Evolutionary conservation across 495 filamentous ascomycete species (phyloP).

Genomic region (Cercophora sp.): DNA sequence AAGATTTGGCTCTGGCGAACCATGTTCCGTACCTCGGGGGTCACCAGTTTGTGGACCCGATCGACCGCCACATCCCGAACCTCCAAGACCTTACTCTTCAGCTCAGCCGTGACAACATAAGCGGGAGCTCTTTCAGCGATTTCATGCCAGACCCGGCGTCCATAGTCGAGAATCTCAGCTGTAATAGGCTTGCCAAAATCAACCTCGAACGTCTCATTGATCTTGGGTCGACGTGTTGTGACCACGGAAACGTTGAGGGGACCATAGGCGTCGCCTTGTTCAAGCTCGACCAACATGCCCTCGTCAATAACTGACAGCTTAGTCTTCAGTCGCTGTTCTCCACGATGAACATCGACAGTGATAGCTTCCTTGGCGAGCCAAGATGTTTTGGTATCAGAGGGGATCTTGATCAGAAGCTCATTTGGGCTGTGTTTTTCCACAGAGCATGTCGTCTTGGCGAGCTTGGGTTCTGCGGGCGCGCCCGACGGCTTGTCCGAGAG

Average conservation of each 20-base stretch:
- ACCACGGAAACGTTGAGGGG: conserved; percentile 41
- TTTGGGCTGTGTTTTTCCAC: conserved; percentile 32
- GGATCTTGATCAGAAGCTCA: conserved; percentile 39
- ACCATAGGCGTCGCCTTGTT: conserved; percentile 37
- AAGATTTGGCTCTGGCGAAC: no score
- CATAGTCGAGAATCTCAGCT: conserved; percentile 32
- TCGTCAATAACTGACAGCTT: conserved; percentile 41
- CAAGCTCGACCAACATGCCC: conserved; percentile 42
- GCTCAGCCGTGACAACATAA: no score
- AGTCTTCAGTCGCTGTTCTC: conserved; percentile 33
- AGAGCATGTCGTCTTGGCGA: conserved; percentile 33
- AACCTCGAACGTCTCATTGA: conserved; percentile 43
- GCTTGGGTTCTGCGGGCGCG: conserved; percentile 15
- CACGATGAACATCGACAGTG: conserved; percentile 40
- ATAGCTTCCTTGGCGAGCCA: conserved; percentile 43
- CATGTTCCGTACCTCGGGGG: no score
- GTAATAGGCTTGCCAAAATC: conserved; percentile 39
- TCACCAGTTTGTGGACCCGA: no score
- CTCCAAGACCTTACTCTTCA: no score
- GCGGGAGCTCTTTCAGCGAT: conserved; percentile 36
- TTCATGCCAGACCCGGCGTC: conserved; percentile 35
- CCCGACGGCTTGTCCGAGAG: conserved; percentile 34
- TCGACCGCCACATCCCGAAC: no score
- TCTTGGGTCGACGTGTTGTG: conserved; percentile 39
- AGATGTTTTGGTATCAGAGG: conserved; percentile 31